phyloP scores from a whole-genome alignment of 2,329 filamentous ascomycete species.

The Cercospora sp. region DNA sequence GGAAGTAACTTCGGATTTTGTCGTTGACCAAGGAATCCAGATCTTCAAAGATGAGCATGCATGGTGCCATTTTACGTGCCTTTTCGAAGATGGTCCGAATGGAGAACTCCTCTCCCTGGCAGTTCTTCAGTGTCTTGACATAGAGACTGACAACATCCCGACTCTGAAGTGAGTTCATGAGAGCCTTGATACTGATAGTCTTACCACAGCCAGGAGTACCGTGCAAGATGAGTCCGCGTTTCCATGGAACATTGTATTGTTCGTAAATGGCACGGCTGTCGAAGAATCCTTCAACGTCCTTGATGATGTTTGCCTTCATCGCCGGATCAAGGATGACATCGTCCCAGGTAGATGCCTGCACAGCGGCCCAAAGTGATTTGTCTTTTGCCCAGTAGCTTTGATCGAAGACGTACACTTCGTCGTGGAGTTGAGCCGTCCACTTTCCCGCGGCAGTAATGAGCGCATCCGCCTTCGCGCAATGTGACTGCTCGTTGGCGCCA shows the following conservation, averaged over 20 bases:
- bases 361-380: constrained; percentile 43
- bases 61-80: constrained; percentile 64
- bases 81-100: constrained; percentile 59
- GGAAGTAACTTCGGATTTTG: constrained; percentile 64
- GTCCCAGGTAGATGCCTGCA: constrained; percentile 47
- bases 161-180: constrained; percentile 44
- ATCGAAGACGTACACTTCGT: constrained; percentile 48
- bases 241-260: constrained; percentile 52
- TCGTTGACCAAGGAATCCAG: constrained; percentile 66
- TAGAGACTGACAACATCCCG: constrained; percentile 44
- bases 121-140: constrained; percentile 45
- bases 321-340: constrained; percentile 50
- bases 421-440: constrained; percentile 44
- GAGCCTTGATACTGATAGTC: constrained; percentile 48
- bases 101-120: constrained; percentile 41
- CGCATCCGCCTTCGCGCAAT: constrained; percentile 39
- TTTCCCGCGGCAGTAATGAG: constrained; percentile 44
- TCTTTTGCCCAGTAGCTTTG: constrained; percentile 45
- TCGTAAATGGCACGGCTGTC: constrained; percentile 43
- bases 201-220: constrained; percentile 51
- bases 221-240: constrained; percentile 44
- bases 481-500: background rate
- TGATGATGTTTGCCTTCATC: constrained; percentile 47
- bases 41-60: constrained; percentile 71
- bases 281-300: constrained; percentile 45